phyloP scores from a whole-genome alignment of 305 asterid genomes.

The Salvia sclarea region DNA sequence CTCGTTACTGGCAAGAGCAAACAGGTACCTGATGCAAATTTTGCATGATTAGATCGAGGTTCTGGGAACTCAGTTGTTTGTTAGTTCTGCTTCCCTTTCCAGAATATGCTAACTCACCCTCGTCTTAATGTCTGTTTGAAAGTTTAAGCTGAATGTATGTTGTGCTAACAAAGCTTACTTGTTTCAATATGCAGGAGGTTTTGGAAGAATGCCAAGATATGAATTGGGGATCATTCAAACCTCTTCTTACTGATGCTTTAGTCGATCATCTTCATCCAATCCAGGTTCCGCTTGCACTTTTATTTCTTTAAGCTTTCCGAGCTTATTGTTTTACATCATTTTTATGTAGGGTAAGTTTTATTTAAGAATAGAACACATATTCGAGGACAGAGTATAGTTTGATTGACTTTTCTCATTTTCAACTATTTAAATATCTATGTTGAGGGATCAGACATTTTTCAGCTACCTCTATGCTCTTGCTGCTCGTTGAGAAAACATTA shows the following conservation, averaged over 20 bases:
- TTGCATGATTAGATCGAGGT: constrained; percentile 1
- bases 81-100: constrained; percentile 1
- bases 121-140: neutral
- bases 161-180: neutral
- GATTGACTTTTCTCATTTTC: neutral
- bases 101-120: neutral
- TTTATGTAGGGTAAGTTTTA: too few species aligned
- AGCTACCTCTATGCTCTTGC: neutral
- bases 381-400: neutral
- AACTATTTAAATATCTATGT: neutral
- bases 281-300: constrained; percentile 58
- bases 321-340: too few species aligned
- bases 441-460: neutral
- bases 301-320: constrained; percentile 14
- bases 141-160: neutral
- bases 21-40: constrained; percentile 55
- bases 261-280: constrained; percentile 83
- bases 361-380: too few species aligned
- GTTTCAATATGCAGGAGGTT: constrained; percentile 64
- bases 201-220: constrained; percentile 75
- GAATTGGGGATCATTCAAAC: constrained; percentile 94
- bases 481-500: constrained; percentile 4
- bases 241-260: constrained; percentile 78
- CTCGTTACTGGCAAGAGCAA: constrained; percentile 84
- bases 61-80: constrained; percentile 20